Evolutionary conservation across 192 early-diverging fungal genomes (phyloP).

Genomic region (Rhizoclosmatium sp.): DNA sequence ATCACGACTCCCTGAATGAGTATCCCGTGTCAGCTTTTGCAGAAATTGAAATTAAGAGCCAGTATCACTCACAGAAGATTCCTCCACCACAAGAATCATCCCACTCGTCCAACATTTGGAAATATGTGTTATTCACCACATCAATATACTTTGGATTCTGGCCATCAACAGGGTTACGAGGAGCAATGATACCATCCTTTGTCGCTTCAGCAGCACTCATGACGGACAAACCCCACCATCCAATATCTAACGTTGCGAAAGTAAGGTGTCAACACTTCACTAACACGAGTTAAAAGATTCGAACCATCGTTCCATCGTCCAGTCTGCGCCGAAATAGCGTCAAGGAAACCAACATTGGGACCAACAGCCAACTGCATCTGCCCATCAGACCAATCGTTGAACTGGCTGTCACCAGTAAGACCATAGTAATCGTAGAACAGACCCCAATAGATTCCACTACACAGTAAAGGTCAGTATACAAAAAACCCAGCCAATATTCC

Average conservation of each 20-base stretch:
- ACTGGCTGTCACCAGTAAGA: background rate
- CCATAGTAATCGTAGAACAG: slow-evolving; percentile 7
- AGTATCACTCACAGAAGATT: slow-evolving; percentile 51
- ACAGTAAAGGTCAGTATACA: background rate
- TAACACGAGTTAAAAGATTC: background rate
- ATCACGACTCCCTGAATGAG: background rate
- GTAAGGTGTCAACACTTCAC: too few species aligned
- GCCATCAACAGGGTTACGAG: background rate
- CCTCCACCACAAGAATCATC: slow-evolving; percentile 55
- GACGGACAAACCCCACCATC: slow-evolving; percentile 15
- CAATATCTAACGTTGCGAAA: slow-evolving; percentile 5
- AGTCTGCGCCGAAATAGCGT: background rate
- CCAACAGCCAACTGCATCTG: slow-evolving; percentile 28
- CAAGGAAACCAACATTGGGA: slow-evolving; percentile 26
- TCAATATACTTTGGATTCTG: slow-evolving; percentile 27
- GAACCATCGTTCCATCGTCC: background rate
- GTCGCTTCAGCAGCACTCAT: slow-evolving; percentile 37
- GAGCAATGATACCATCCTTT: slow-evolving; percentile 20
- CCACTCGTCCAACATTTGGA: slow-evolving; percentile 51
- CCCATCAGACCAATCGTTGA: slow-evolving; percentile 1
- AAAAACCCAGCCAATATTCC: background rate
- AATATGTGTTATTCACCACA: slow-evolving; percentile 40
- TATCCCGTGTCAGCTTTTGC: background rate
- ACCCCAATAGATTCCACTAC: background rate
- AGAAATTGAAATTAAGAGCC: background rate